These are phyloP conservation scores for Chlorella vulgaris DNA, from an alignment of 139 green algal species.

Conservation along the genomic window DNA sequence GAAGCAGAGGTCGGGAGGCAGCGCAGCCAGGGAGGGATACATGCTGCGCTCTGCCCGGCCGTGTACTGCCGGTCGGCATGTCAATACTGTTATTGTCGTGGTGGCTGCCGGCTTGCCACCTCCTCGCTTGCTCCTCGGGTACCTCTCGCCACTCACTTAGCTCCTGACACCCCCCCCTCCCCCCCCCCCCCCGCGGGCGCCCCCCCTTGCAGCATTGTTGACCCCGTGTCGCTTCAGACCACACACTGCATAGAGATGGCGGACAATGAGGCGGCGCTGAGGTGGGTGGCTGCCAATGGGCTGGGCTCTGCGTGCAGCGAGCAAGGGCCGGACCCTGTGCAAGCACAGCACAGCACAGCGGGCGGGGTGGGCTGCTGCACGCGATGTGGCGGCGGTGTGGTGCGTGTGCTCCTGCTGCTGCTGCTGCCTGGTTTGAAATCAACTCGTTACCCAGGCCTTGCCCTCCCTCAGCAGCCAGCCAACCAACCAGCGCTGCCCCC, in stretches of 20 bases:
- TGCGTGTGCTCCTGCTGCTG: constrained; percentile 13
- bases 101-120: too few relatives aligned
- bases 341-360: too few relatives aligned
- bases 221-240: constrained; percentile 67
- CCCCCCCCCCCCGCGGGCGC: background rate
- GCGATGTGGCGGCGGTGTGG: too few relatives aligned
- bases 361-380: too few relatives aligned
- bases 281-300: constrained; percentile 9
- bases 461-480: background rate
- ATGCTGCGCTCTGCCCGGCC: too few relatives aligned
- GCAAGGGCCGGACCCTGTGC: too few relatives aligned
- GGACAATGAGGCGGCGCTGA: constrained; percentile 84
- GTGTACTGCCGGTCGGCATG: too few relatives aligned
- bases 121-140: background rate
- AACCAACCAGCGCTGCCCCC: background rate
- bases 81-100: too few relatives aligned
- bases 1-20: too few relatives aligned
- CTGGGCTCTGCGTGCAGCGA: too few relatives aligned
- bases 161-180: background rate
- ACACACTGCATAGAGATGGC: constrained; percentile 83
- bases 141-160: background rate
- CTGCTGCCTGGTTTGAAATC: too few relatives aligned
- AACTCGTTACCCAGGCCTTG: background rate
- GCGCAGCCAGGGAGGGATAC: too few relatives aligned
- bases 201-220: constrained; percentile 54